Evolutionary conservation across 306 rosid species (phyloP).

Genomic region (Quercus engelmannii): DNA sequence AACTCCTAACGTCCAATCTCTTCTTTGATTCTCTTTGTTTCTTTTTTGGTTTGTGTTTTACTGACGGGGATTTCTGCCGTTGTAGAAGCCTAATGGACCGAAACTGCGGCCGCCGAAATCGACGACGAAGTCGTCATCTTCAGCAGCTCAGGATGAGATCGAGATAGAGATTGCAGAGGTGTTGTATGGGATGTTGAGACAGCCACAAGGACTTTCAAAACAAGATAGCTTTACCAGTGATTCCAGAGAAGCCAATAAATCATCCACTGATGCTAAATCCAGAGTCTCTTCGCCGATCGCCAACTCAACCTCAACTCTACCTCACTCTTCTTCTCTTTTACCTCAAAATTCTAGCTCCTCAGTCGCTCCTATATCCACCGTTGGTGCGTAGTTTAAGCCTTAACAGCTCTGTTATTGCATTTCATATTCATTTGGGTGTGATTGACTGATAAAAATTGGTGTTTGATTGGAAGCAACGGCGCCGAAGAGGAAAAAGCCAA

Average conservation of each 20-base stretch:
- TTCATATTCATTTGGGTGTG: not conserved
- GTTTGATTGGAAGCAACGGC: conserved; percentile 37
- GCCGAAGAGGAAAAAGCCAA: conserved; percentile 89
- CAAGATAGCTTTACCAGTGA: conserved; percentile 53
- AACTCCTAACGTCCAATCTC: not conserved
- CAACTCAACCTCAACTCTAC: conserved; percentile 34
- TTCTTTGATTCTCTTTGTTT: not conserved
- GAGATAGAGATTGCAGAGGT: conserved; percentile 98
- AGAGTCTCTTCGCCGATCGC: conserved; percentile 82
- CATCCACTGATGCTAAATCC: conserved; percentile 58
- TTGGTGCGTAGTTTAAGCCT: conserved; percentile 53
- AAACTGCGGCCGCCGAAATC: conserved; percentile 71
- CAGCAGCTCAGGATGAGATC: conserved; percentile 75
- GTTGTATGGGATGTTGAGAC: conserved; percentile 83
- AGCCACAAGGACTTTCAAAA: conserved; percentile 81
- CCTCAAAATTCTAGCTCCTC: conserved; percentile 64
- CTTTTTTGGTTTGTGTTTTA: not conserved
- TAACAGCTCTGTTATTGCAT: conserved; percentile 1
- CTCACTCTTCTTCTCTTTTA: conserved; percentile 24
- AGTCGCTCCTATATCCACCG: conserved; percentile 45
- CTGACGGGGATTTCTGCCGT: conserved; percentile 30
- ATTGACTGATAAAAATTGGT: not conserved
- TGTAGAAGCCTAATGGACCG: conserved; percentile 71
- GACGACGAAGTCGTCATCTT: conserved; percentile 49
- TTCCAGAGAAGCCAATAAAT: conserved; percentile 46